Conservation (phyloP, 805 yeast genomes). For the Metschnikowia chrysomelidarum region DNA sequence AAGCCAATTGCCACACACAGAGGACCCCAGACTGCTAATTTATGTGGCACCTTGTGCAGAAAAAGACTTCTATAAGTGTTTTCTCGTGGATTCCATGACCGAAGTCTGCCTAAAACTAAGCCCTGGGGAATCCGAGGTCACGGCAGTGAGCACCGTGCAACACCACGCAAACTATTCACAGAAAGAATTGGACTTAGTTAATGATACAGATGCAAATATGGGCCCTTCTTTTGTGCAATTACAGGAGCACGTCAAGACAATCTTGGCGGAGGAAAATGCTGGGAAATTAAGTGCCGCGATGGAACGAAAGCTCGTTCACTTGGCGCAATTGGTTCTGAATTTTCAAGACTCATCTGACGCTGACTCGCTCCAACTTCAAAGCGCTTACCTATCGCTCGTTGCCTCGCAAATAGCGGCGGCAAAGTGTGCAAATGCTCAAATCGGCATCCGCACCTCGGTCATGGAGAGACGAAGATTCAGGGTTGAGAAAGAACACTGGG, state of each 20-base stretch:
- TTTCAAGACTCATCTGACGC: constrained; percentile 11
- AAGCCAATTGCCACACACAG: constrained; percentile 13
- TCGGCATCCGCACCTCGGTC: constrained; percentile 9
- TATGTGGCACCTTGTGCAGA: constrained; percentile 8
- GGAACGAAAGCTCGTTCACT: constrained; percentile 23
- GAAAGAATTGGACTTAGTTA: constrained; percentile 10
- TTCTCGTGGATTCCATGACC: constrained; percentile 4
- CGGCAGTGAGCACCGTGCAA: constrained; percentile 31
- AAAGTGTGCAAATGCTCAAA: constrained; percentile 12
- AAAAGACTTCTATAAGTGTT: constrained; percentile 8
- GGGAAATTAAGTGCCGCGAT: constrained; percentile 6
- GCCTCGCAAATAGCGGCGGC: constrained; percentile 28
- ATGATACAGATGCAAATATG: constrained; percentile 14
- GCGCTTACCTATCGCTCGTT: constrained; percentile 30
- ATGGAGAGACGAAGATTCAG: constrained; percentile 6
- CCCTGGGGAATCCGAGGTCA: constrained; percentile 31
- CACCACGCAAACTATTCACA: constrained; percentile 27
- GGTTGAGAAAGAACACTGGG: too few relatives aligned
- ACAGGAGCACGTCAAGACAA: constrained; percentile 20
- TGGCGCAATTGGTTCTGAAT: constrained; percentile 25
- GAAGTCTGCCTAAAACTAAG: constrained; percentile 19
- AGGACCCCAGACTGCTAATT: constrained; percentile 6
- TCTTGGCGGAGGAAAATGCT: constrained; percentile 18
- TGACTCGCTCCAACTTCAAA: constrained; percentile 19
- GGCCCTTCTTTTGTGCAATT: constrained; percentile 23